Evolutionary conservation across 192 early-diverging fungal species (phyloP), one percentile per base, ranked within the genome.

Genomic region (Geosiphon pyriformis): DNA sequence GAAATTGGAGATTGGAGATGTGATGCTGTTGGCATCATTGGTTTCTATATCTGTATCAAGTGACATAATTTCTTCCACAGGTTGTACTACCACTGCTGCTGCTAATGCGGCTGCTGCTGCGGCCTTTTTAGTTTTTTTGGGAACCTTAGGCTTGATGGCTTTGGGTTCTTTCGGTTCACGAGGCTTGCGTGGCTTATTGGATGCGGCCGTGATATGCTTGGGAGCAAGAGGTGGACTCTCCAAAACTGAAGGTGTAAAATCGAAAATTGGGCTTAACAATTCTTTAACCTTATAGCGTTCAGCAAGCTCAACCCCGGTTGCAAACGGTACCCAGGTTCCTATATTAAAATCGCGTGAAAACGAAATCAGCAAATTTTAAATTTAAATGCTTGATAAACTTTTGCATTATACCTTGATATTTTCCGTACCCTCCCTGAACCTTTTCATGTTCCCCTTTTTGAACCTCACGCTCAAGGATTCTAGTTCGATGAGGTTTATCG

Each of bases 361-460:
- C 22, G 7, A 20, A 22, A 0, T 0, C 49, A 32, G 53, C 32
- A 29, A 17, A 20, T 8, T 4, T 22, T 33, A 25, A 15, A 25
- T 23, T 17, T 35, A 63, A 73, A n/a, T 62, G 48, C 26, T 7
- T 25, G 25, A 58, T 12, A 51, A 31, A 34, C 51, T 27, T 30
- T 4, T 17, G 27, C 70, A 6, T n/a, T n/a, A n/a, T 20, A 70
- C 96, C 96, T 80, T 95, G 96, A 74, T 97, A 98, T 80, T 95
- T 96, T 61, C 95, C 95, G 73, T 98, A 98, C 12, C 97, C 97
- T 15, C 97, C 97, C 72, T 98, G 95, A 17, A 99, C 90, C 72
- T 97, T 97, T 61, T 99, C 95, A 70, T 94, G 94, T 49, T 82
- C 78, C 23, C 92, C 92, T 0, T 78, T 89, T 67, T 91, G 88